A percentile compares a stretch with the other conserved stretches of the same genome.
Conservation (phyloP, 2,329 filamentous ascomycete genomes). For the Ophiosphaerella korrae region DNA sequence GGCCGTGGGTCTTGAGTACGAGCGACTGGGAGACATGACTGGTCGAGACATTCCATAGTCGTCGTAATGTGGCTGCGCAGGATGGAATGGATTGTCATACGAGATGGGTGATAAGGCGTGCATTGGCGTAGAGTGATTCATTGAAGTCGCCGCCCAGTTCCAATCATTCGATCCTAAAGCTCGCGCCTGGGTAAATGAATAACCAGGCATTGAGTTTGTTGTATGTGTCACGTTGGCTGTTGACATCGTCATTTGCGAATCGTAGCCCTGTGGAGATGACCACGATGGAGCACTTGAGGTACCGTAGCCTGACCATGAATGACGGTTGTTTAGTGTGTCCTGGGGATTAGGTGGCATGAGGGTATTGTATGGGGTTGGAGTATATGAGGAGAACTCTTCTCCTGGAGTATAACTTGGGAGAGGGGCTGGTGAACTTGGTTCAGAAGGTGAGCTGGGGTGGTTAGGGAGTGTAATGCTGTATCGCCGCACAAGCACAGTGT, state of each 20-base stretch:
- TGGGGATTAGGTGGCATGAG: constrained; percentile 23
- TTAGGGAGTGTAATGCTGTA: constrained; percentile 36
- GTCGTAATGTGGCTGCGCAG: constrained; percentile 13
- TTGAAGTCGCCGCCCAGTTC: constrained; percentile 23
- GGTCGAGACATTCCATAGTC: constrained; percentile 20
- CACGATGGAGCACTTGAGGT: constrained; percentile 26
- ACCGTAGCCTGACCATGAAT: constrained; percentile 29
- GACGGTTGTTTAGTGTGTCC: constrained; percentile 20
- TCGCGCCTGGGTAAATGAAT: constrained; percentile 19
- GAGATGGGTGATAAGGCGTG: constrained; percentile 16
- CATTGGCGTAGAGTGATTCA: constrained; percentile 22
- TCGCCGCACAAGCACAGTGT: constrained; percentile 38
- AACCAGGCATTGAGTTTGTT: constrained; percentile 7
- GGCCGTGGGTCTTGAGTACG: constrained; percentile 20
- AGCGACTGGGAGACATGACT: constrained; percentile 15
- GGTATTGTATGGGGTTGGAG: constrained; percentile 20
- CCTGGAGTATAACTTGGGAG: constrained; percentile 20
- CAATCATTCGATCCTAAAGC: constrained; percentile 16
- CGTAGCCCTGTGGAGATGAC: constrained; percentile 30
- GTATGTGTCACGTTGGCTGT: constrained; percentile 13
- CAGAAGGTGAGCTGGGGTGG: constrained; percentile 27
- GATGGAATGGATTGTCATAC: constrained; percentile 6
- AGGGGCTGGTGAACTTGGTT: constrained; percentile 17
- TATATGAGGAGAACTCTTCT: constrained; percentile 23
- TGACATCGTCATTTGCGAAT: constrained; percentile 10